Conservation (phyloP, 305 asterid genomes). For the Fraxinus sp. region DNA sequence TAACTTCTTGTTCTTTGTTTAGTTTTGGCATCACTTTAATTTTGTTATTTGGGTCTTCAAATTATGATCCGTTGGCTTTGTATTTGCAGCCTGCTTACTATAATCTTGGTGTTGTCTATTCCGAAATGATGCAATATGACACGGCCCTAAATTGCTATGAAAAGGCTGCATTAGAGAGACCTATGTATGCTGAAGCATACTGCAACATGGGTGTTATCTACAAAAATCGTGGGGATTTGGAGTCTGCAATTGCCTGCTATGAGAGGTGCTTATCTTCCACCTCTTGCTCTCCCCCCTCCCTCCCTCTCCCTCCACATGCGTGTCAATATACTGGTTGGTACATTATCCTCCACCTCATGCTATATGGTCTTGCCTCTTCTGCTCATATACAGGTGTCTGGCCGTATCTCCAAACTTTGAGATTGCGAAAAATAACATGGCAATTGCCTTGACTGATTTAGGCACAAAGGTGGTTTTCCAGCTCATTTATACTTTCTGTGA, state of each 20-base stretch:
- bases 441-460: constrained; percentile 96
- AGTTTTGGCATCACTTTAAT: neutral
- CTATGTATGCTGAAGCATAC: constrained; percentile 99
- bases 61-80: constrained; percentile 35
- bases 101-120: constrained; percentile 96
- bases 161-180: constrained; percentile 91
- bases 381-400: constrained; percentile 66
- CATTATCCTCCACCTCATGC: constrained; percentile 31
- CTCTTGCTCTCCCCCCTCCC: constrained; percentile 1
- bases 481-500: neutral
- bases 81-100: constrained; percentile 92
- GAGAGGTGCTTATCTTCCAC: constrained; percentile 58
- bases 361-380: constrained; percentile 20
- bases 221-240: constrained; percentile 96
- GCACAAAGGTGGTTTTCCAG: constrained; percentile 76
- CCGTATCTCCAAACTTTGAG: constrained; percentile 98
- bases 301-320: neutral
- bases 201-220: constrained; percentile 99
- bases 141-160: constrained; percentile 90
- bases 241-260: constrained; percentile 91
- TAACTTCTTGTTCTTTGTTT: constrained; percentile 38
- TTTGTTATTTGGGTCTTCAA: constrained; percentile 23
- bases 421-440: constrained; percentile 99
- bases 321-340: constrained; percentile 20
- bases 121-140: constrained; percentile 99